phyloP scores from a whole-genome alignment of 2,329 filamentous ascomycete genomes.

The Penicillium paneum region DNA sequence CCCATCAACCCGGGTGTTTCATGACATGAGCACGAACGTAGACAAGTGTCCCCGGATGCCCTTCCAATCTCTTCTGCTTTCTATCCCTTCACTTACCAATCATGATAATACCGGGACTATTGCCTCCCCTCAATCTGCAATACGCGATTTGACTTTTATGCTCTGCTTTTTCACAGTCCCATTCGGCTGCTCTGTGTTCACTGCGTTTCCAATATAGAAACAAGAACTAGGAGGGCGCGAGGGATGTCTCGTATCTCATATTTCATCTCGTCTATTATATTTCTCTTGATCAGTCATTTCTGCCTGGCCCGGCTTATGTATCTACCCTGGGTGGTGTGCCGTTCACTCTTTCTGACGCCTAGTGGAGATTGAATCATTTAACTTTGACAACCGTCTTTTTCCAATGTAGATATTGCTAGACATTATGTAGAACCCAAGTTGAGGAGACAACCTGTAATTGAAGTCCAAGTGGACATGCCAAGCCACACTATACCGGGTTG shows the following conservation, averaged over 20 bases:
- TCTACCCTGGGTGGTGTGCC: constrained; percentile 6
- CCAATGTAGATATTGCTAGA: not conserved
- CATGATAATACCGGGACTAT: constrained; percentile 8
- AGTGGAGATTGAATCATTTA: constrained; percentile 7
- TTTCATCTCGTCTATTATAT: constrained; percentile 12
- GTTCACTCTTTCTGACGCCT: constrained; percentile 12
- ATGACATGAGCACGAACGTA: not conserved
- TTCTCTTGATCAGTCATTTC: constrained; percentile 6
- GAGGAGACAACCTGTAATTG: not conserved
- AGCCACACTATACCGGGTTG: not conserved
- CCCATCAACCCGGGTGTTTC: not conserved
- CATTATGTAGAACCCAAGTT: not conserved
- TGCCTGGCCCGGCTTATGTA: constrained; percentile 3
- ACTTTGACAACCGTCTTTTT: not conserved
- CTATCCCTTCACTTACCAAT: not conserved
- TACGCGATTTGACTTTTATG: not conserved
- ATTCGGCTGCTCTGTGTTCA: constrained; percentile 15
- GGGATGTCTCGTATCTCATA: constrained; percentile 14
- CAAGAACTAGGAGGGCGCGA: constrained; percentile 25
- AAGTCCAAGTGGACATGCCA: not conserved
- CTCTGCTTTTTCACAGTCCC: constrained; percentile 1
- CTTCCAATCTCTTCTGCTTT: not conserved
- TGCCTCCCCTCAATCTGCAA: constrained; percentile 5
- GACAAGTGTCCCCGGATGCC: not conserved
- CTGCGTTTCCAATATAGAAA: constrained; percentile 26